Base-by-base conservation (phyloP, 2,329 filamentous ascomycete species). In the Exutisphaerella laricina region DNA sequence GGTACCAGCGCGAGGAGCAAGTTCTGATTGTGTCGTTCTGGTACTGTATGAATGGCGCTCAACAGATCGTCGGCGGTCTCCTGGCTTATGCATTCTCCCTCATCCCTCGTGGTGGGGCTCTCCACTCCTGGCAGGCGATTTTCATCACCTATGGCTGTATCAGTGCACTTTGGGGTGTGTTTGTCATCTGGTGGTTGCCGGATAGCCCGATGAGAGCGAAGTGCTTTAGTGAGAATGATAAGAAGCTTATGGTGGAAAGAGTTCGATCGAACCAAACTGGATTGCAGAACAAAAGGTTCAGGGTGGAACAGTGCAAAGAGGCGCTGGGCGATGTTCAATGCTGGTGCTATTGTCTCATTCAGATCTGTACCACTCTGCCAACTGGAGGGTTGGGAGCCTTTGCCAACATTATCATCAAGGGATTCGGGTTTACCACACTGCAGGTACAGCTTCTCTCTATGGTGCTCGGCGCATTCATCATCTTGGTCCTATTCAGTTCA, bases 401-500 rank as follows among this genome's bases (percentile, higher is more conserved):
- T 58, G 79, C 82, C 41, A 82, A 82, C 50, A 82, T 88, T 54
- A 82, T 89, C 55, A 85, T 88, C 63, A 76, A 73, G 42, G 70
- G 71, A n/a, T 80, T 88, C 45, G 66, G 80, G 0, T 89, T 88
- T 56, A 72, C 67, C 0, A 67, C 70, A 0, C 69, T 87, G 5
- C 67, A 88, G 62, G 86, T 84, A 0, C 84, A 88, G 64, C 68
- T 89, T 1, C 67, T 89, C 17, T 76, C 82, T 28, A 87, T 88
- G 81, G 84, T 87, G 0, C 69, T 86, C 1, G 84, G 84, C 4
- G 78, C 76, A 28, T 84, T 84, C 53, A 87, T 88, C 54, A 85
- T 88, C 48, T 69, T 82, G 35, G 76, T 87, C 3, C 69, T 88
- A 1, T 66, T 88, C 18, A 68, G 69, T 0, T 84, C 82, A 0